Percentiles rank a stretch among this genome's conserved stretches.
These are phyloP conservation scores for Pseudocercospora fijiensis DNA, from an alignment of 2,329 filamentous ascomycete genomes.

Conservation along the genomic window DNA sequence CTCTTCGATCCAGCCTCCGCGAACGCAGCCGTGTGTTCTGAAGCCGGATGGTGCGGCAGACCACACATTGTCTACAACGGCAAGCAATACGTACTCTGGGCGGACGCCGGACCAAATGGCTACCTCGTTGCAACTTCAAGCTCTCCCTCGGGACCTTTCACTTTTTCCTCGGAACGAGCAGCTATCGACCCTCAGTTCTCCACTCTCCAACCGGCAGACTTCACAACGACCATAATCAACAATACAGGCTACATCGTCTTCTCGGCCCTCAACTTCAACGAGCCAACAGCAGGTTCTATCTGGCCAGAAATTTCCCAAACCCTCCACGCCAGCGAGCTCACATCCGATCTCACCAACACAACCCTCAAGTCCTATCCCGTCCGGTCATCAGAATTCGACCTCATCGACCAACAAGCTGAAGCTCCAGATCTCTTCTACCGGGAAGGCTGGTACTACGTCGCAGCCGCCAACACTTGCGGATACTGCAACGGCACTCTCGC, in stretches of 20 bases:
- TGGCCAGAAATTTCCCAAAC: constrained; percentile 32
- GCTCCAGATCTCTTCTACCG: constrained; percentile 29
- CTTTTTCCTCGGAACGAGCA: constrained; percentile 16
- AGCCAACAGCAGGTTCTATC: constrained; percentile 25
- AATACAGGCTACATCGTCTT: constrained; percentile 29
- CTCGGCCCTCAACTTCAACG: constrained; percentile 28
- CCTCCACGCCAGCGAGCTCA: constrained; percentile 26
- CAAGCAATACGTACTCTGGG: constrained; percentile 30
- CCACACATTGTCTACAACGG: constrained; percentile 31
- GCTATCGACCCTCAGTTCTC: constrained; percentile 27
- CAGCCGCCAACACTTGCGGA: constrained; percentile 29
- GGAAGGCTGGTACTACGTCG: constrained; percentile 25
- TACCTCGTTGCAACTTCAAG: constrained; percentile 28
- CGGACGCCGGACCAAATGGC: constrained; percentile 29
- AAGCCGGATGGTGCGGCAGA: constrained; percentile 26
- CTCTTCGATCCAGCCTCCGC: constrained; percentile 22
- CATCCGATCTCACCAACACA: constrained; percentile 25
- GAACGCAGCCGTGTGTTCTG: constrained; percentile 10
- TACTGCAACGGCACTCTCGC: constrained; percentile 31
- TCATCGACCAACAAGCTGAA: constrained; percentile 30
- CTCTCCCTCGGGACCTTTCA: constrained; percentile 29
- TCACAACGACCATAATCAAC: constrained; percentile 24
- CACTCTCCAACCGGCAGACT: constrained; percentile 27
- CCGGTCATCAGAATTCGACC: constrained; percentile 17
- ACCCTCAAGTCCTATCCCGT: constrained; percentile 27